Conservation (phyloP, 441 rosid genomes). For the Capsella rubella region DNA sequence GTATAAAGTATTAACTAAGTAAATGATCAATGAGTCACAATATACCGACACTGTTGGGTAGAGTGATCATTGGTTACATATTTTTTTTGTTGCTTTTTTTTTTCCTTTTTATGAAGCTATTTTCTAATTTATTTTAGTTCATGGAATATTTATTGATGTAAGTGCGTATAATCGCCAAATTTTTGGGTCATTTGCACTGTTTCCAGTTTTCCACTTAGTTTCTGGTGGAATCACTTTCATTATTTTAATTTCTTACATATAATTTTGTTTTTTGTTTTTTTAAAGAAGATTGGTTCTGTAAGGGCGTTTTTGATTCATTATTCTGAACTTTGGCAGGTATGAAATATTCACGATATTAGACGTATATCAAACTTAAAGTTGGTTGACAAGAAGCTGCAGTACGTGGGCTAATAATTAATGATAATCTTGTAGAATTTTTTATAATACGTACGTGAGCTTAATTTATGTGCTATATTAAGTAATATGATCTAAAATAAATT, state of each 20-base stretch:
- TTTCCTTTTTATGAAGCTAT: neutral
- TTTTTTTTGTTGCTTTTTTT: constrained; percentile 34
- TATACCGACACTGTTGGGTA: constrained; percentile 36
- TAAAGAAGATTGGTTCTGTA: constrained; percentile 25
- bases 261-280: constrained; percentile 15
- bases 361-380: constrained; percentile 13
- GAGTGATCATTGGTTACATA: constrained; percentile 37
- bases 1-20: constrained; percentile 23
- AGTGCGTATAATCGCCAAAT: constrained; percentile 45
- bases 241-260: constrained; percentile 36
- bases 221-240: constrained; percentile 40
- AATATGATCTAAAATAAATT: neutral
- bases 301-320: constrained; percentile 27
- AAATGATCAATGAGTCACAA: constrained; percentile 40
- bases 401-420: neutral
- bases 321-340: constrained; percentile 21
- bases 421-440: neutral
- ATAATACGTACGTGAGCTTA: neutral
- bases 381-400: constrained; percentile 5
- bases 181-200: constrained; percentile 34
- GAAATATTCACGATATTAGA: constrained; percentile 36
- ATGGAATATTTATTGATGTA: constrained; percentile 32
- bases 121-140: constrained; percentile 16
- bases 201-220: constrained; percentile 34
- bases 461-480: neutral